phyloP scores from a whole-genome alignment of 1,284 basidiomycete genomes.

The Puccinia novopanici region DNA sequence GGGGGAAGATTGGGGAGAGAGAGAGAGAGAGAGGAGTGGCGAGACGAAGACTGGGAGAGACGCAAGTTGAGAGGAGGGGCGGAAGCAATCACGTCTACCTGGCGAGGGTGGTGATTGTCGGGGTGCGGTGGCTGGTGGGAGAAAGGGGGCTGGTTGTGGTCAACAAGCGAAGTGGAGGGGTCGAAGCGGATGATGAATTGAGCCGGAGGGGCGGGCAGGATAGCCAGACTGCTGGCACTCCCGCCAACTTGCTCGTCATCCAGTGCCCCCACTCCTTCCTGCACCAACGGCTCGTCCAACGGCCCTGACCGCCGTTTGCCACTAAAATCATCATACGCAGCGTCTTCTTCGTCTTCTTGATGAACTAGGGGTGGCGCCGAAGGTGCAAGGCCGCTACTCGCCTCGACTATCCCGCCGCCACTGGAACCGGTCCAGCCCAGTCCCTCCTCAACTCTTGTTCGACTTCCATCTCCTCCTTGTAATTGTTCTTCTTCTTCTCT shows the following conservation, averaged over 20 bases:
- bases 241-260: not conserved
- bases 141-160: too few species aligned
- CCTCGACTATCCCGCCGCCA: not conserved
- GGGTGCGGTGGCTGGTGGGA: too few species aligned
- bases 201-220: conserved; percentile 15
- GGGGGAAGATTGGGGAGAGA: too few species aligned
- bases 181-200: conserved; percentile 39
- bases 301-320: not conserved
- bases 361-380: conserved; percentile 4
- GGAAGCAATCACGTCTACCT: too few species aligned
- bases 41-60: too few species aligned
- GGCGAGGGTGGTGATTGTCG: too few species aligned
- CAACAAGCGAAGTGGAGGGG: not conserved
- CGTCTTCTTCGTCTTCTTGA: not conserved
- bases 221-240: not conserved
- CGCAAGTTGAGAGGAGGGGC: too few species aligned
- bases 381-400: not conserved
- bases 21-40: too few species aligned
- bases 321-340: not conserved
- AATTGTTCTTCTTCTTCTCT: not conserved
- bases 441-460: not conserved
- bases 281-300: not conserved
- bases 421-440: not conserved
- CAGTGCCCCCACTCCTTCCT: not conserved
- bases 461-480: not conserved